These are phyloP conservation scores for Pseudogymnoascus sp. DNA, from an alignment of 2,329 filamentous ascomycete species.

Conservation along the genomic window DNA sequence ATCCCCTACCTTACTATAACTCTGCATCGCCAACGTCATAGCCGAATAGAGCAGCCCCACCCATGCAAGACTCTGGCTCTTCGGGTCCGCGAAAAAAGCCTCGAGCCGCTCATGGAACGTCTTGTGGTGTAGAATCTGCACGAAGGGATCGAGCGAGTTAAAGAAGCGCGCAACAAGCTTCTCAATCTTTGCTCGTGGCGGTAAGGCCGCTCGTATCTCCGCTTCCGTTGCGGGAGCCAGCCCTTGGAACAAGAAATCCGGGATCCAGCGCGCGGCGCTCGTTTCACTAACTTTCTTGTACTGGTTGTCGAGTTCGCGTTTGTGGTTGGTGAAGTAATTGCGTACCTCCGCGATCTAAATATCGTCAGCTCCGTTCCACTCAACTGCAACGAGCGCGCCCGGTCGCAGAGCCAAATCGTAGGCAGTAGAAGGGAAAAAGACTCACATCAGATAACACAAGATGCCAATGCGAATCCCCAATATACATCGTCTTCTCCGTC, in stretches of 20 bases:
- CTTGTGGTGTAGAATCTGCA: constrained; percentile 71
- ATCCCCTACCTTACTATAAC: constrained; percentile 71
- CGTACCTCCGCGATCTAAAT: constrained; percentile 79
- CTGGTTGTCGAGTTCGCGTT: constrained; percentile 80
- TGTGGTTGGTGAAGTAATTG: constrained; percentile 77
- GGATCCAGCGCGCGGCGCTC: constrained; percentile 51
- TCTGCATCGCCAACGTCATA: constrained; percentile 69
- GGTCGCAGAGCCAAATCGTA: background rate
- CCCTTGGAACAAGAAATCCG: constrained; percentile 71
- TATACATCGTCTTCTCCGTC: constrained; percentile 70
- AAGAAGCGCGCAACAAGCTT: constrained; percentile 84
- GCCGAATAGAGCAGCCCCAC: constrained; percentile 69
- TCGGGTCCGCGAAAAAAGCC: constrained; percentile 62
- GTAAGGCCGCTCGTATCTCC: constrained; percentile 73
- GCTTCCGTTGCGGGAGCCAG: constrained; percentile 59
- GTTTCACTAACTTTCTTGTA: constrained; percentile 66
- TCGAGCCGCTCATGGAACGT: constrained; percentile 71
- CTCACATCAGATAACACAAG: constrained; percentile 62
- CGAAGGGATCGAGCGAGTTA: constrained; percentile 66
- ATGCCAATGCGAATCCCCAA: constrained; percentile 79
- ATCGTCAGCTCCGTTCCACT: background rate
- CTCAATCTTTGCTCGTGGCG: constrained; percentile 74
- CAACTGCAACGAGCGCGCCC: constrained; percentile 17
- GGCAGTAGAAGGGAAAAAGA: constrained; percentile 16
- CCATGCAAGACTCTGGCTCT: constrained; percentile 69